Conservation (phyloP, 225 moss, liverwort and hornwort genomes). For the Straminergon stramineum region DNA sequence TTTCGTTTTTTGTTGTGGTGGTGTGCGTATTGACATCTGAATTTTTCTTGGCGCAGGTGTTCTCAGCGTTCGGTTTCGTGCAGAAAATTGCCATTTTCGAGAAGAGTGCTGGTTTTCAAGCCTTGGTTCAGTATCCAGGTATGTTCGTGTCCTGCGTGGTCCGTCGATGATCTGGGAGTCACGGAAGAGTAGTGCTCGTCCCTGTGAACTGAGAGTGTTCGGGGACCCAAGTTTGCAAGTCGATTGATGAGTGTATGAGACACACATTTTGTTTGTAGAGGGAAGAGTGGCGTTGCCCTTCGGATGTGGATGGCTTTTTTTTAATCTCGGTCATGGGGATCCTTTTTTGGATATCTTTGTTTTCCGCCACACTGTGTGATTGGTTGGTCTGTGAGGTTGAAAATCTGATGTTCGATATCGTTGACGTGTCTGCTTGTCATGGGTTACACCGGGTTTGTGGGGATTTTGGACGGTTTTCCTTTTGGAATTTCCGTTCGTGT, state of each 20-base stretch:
- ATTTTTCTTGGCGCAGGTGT: slow-evolving; percentile 42
- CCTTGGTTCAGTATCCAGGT: slow-evolving; percentile 96
- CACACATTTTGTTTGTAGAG: not conserved
- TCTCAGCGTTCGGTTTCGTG: slow-evolving; percentile 90
- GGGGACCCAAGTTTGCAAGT: too few relatives aligned
- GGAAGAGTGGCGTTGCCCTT: not conserved
- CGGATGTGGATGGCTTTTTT: not conserved
- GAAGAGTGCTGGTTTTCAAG: slow-evolving; percentile 98
- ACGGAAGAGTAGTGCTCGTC: not conserved
- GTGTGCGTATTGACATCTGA: not conserved
- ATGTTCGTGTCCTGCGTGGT: not conserved
- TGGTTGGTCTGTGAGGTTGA: not conserved
- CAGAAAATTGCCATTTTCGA: slow-evolving; percentile 98
- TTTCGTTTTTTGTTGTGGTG: not conserved
- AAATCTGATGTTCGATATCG: not conserved
- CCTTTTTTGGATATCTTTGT: not conserved
- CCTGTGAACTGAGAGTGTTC: not conserved
- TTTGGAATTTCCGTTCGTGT: not conserved
- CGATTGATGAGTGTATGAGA: not conserved
- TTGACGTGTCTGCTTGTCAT: not conserved
- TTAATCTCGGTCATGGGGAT: too few relatives aligned
- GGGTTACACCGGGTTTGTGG: not conserved
- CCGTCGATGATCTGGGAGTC: not conserved
- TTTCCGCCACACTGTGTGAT: not conserved
- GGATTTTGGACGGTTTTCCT: not conserved